Evolutionary conservation across 163 green algal species (phyloP).

Genomic region (Picocystis sp.): DNA sequence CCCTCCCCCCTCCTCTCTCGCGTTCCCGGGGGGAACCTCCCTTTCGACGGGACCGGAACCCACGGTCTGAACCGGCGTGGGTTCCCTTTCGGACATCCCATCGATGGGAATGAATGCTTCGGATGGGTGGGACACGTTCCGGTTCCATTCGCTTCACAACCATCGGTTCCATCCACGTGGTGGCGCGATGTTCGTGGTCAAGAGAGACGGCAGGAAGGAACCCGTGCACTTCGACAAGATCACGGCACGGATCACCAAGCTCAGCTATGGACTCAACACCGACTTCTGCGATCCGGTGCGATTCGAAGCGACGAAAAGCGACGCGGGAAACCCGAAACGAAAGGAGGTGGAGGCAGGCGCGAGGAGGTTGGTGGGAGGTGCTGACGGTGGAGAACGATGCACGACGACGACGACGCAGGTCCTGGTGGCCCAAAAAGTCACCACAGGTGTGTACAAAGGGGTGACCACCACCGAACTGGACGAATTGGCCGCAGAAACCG

Average conservation of each 20-base stretch:
- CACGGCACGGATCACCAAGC: conserved; percentile 90
- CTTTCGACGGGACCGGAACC: no score
- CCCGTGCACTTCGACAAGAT: conserved; percentile 98
- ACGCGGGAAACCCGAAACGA: not conserved
- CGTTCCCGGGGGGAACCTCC: no score
- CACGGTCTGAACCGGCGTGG: no score
- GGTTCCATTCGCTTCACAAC: no score
- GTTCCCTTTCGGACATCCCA: no score
- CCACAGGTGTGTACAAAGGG: conserved; percentile 80
- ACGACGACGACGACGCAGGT: not conserved
- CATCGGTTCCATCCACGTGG: no score
- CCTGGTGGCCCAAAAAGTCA: conserved; percentile 11
- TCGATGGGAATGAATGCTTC: no score
- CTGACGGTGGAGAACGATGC: not conserved
- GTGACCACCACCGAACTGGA: conserved; percentile 96
- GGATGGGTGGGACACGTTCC: no score
- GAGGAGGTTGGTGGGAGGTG: not conserved
- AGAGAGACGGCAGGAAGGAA: conserved; percentile 77
- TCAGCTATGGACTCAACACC: conserved; percentile 85
- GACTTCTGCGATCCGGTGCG: conserved; percentile 90
- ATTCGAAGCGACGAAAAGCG: not conserved
- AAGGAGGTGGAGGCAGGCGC: not conserved
- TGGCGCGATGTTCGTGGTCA: conserved; percentile 79
- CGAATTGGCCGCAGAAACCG: conserved; percentile 94
- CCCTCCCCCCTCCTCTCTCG: no score